Evolutionary conservation across 2,329 filamentous ascomycete genomes (phyloP), one percentile per base, ranked within the genome.

Genomic region (Beauveria caledonica): DNA sequence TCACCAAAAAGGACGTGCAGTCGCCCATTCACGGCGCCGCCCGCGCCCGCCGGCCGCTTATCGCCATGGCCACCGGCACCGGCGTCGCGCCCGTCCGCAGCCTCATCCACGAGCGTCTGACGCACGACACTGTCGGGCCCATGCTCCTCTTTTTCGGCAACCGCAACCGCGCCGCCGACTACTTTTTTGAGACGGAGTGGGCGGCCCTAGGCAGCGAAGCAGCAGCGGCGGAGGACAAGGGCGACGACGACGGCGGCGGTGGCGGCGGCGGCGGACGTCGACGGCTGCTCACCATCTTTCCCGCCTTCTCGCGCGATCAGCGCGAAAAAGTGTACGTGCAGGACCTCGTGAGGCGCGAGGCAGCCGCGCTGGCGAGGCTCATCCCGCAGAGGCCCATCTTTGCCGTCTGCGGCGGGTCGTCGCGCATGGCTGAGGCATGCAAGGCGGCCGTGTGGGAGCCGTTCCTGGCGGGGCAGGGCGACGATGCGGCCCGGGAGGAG

Each of bases 61-160:
- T 96, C 39, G 85, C 92, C 68, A 84, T 97, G 58, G 91, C 87
- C 1, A 89, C 92, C 0, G 92, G 92, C 3, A 97, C 92, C 0
- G 92, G 92, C 7, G 78, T 97, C 36, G 93, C 92, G 0, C 92
- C 93, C 0, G 85, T 96, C 68, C 86, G 92, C 3, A 84, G 88
- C 5, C 79, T 97, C 65, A 80, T 94, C n/a, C 86, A 88, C 70
- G 87, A 95, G 65, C 87, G 91, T n/a, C 68, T 71, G 46, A 67
- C 68, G 0, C 64, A 72, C 27, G 51, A 64, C 17, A 29, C 60
- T 3, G 55, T 62, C 7, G 66, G 76, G 5, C 75, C 77, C 0
- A 79, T 80, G 3, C 66, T 90, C 0, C 78, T 99, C 1, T 87
- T 97, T 72, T 97, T 91, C 65, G 94, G 94, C 11, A 91, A 89